These are phyloP conservation scores for Acanthamoeba lenticulata DNA, from an alignment of 208 protist species.

Conservation along the genomic window DNA sequence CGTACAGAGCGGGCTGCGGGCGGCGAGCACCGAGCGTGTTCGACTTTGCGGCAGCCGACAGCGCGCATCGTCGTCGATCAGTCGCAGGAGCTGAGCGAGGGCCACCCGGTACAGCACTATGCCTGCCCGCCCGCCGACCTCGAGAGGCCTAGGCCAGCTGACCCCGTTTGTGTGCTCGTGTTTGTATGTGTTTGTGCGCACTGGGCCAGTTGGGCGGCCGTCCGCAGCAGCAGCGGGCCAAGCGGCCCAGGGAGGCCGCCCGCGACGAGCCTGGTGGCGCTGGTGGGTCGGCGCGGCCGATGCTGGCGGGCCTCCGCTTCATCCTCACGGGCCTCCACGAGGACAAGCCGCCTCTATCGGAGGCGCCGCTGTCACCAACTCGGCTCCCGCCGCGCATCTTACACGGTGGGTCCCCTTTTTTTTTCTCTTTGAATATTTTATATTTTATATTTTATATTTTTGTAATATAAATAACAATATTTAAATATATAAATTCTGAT, in stretches of 20 bases:
- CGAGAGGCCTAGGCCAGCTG: background rate
- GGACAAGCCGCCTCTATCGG: background rate
- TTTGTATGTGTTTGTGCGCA: background rate
- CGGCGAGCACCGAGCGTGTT: too few relatives aligned
- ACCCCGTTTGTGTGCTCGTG: too few relatives aligned
- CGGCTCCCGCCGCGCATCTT: background rate
- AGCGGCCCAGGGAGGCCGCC: background rate
- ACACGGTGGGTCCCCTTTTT: background rate
- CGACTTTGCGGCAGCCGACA: background rate
- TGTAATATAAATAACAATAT: background rate
- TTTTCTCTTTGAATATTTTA: background rate
- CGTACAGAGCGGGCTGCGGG: background rate
- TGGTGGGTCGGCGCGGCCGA: background rate
- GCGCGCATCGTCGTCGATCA: background rate
- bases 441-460: background rate
- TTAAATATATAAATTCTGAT: background rate
- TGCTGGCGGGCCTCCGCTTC: constrained; percentile 40
- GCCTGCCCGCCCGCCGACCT: too few relatives aligned
- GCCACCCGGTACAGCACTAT: background rate
- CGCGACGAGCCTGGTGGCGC: background rate
- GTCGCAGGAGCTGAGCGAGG: constrained; percentile 40
- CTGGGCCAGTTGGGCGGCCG: background rate
- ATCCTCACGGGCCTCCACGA: constrained; percentile 30
- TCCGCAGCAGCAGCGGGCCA: background rate
- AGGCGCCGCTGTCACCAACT: background rate